These are phyloP conservation scores for Ramaria rubella DNA, from an alignment of 768 basidiomycete genomes.

Conservation along the genomic window DNA sequence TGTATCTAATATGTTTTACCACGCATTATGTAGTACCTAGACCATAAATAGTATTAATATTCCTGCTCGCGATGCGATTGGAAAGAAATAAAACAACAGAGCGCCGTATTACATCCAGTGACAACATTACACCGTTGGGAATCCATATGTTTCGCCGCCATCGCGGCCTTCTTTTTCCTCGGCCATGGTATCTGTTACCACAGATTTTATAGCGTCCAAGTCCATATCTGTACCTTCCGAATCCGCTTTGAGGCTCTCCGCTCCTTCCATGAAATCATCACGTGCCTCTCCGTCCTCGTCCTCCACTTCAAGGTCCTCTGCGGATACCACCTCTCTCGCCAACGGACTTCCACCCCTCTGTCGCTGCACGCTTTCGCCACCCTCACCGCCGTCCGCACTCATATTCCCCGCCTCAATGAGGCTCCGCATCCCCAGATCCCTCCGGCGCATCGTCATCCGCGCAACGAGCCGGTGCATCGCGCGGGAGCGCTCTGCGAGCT, in stretches of 20 bases:
- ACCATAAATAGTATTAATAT: no score
- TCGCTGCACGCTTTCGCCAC: neutral
- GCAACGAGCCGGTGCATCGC: neutral
- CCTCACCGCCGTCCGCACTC: neutral
- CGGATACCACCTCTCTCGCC: neutral
- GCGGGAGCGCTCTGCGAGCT: neutral
- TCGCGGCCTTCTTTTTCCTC: no score
- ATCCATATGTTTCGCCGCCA: no score
- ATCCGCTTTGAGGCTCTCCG: no score
- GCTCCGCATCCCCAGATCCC: constrained; percentile 3
- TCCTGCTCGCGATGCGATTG: no score
- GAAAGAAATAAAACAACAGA: neutral
- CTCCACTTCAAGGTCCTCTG: neutral
- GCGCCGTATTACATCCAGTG: neutral
- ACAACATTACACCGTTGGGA: neutral
- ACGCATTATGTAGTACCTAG: no score
- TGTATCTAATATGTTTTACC: no score
- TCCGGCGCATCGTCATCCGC: neutral
- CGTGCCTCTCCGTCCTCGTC: neutral
- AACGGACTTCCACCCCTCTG: neutral
- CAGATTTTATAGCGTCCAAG: no score
- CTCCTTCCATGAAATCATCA: no score
- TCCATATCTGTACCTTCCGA: neutral
- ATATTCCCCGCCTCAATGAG: constrained; percentile 2
- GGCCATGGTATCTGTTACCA: no score